phyloP scores from a whole-genome alignment of 768 basidiomycete genomes.

The Russula sp. region DNA sequence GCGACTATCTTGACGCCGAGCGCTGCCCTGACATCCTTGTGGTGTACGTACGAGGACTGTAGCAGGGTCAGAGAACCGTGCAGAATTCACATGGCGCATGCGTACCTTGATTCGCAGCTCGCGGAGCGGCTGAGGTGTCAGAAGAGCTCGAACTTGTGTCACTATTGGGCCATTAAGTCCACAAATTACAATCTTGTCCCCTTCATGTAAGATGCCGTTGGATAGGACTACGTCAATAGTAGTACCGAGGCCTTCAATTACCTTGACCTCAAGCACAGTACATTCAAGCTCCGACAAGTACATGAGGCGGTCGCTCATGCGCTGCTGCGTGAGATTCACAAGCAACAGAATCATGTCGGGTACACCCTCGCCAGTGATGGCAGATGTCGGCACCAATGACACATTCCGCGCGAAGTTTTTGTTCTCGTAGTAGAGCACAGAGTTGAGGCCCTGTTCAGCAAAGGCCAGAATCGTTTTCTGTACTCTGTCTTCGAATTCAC shows the following conservation, averaged over 20 bases:
- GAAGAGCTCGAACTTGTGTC: conserved; percentile 86
- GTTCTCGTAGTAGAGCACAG: conserved; percentile 96
- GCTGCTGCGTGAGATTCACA: conserved; percentile 93
- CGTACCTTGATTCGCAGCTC: conserved; percentile 91
- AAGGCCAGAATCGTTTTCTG: conserved; percentile 85
- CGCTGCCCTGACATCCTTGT: conserved; percentile 95
- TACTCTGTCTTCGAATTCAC: conserved; percentile 89
- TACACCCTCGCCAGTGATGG: conserved; percentile 95
- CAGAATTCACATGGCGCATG: conserved; percentile 8
- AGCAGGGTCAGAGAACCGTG: conserved; percentile 4
- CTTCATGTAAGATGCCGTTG: conserved; percentile 87
- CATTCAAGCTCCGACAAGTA: conserved; percentile 96
- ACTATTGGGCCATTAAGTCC: conserved; percentile 97
- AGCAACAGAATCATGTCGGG: conserved; percentile 99
- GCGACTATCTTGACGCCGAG: conserved; percentile 94
- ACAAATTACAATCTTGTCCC: conserved; percentile 92
- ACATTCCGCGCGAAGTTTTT: conserved; percentile 91
- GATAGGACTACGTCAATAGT: conserved; percentile 96
- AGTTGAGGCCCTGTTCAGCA: conserved; percentile 96
- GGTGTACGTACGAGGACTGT: conserved; percentile 93
- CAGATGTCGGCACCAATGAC: conserved; percentile 95
- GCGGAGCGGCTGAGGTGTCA: conserved; percentile 94
- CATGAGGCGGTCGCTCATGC: conserved; percentile 97
- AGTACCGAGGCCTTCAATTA: conserved; percentile 95
- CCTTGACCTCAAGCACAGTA: conserved; percentile 97